Conservation (phyloP, 306 rosid genomes). For the Cucumis sativus region DNA sequence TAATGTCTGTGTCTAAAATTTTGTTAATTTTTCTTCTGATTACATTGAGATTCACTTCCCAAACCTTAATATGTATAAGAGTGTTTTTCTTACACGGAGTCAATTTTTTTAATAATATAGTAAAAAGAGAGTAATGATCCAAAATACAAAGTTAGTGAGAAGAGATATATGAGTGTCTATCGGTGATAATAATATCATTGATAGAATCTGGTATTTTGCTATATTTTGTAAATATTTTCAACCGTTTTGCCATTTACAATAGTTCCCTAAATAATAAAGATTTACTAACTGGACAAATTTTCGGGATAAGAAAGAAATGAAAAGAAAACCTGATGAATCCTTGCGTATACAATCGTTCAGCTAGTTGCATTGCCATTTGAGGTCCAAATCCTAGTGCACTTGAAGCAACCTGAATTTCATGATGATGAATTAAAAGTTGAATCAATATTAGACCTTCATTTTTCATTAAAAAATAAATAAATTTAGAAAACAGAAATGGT, state of each 20-base stretch:
- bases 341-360: slow-evolving; percentile 89
- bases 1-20: not conserved
- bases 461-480: too few species aligned
- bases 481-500: too few species aligned
- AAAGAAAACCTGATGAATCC: slow-evolving; percentile 76
- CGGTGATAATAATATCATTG: too few species aligned
- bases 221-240: too few species aligned
- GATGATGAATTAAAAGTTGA: not conserved
- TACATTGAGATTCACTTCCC: not conserved
- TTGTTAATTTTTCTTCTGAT: not conserved
- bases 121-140: too few species aligned
- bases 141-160: too few species aligned
- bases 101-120: too few species aligned
- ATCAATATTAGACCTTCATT: not conserved
- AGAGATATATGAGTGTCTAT: too few species aligned
- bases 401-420: slow-evolving; percentile 65
- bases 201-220: too few species aligned
- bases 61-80: not conserved
- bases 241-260: too few species aligned
- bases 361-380: slow-evolving; percentile 88
- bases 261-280: not conserved
- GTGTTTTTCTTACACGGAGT: not conserved
- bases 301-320: too few species aligned
- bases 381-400: slow-evolving; percentile 96
- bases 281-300: not conserved